A percentile compares a stretch with the other conserved stretches of the same genome.
These are phyloP conservation scores for Yamadazyma kanchanaburiensis DNA, from an alignment of 1,139 yeast genomes.

Conservation along the genomic window DNA sequence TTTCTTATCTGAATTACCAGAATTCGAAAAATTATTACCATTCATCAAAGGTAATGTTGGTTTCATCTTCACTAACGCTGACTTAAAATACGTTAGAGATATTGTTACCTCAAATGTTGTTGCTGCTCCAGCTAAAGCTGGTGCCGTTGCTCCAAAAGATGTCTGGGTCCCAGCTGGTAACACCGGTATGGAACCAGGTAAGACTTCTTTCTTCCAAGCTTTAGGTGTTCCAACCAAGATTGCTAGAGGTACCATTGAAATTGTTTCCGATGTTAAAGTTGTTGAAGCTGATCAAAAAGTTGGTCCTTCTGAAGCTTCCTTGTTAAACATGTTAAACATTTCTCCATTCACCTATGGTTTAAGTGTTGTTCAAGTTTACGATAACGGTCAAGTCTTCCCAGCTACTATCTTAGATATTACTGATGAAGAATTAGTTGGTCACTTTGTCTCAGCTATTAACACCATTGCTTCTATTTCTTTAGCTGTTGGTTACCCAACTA, in stretches of 20 bases:
- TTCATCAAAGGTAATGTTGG: slow-evolving; percentile 97
- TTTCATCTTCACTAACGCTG: slow-evolving; percentile 97
- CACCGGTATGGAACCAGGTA: slow-evolving; percentile 99
- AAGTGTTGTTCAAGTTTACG: slow-evolving; percentile 94
- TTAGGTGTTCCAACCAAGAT: slow-evolving; percentile 99
- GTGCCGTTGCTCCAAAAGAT: slow-evolving; percentile 98
- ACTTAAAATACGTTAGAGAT: slow-evolving; percentile 90
- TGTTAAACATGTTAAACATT: slow-evolving; percentile 98
- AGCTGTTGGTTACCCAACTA: slow-evolving; percentile 99
- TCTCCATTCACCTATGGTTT: slow-evolving; percentile 99
- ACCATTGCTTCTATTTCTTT: slow-evolving; percentile 94
- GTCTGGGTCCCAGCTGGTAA: slow-evolving; percentile 98
- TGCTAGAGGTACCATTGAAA: slow-evolving; percentile 99
- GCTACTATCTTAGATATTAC: slow-evolving; percentile 96
- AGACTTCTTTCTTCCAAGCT: slow-evolving; percentile 99
- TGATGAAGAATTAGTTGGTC: slow-evolving; percentile 90
- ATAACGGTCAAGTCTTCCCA: slow-evolving; percentile 98
- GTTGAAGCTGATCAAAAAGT: slow-evolving; percentile 83
- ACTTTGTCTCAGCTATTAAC: slow-evolving; percentile 90
- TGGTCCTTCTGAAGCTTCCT: slow-evolving; percentile 99
- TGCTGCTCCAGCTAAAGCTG: slow-evolving; percentile 99
- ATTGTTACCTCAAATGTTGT: slow-evolving; percentile 86
- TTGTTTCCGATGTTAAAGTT: slow-evolving; percentile 95
- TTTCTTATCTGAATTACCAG: slow-evolving; percentile 91
- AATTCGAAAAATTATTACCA: slow-evolving; percentile 92